Conservation (phyloP, 345 rosid species). For the Camelina laxa region DNA sequence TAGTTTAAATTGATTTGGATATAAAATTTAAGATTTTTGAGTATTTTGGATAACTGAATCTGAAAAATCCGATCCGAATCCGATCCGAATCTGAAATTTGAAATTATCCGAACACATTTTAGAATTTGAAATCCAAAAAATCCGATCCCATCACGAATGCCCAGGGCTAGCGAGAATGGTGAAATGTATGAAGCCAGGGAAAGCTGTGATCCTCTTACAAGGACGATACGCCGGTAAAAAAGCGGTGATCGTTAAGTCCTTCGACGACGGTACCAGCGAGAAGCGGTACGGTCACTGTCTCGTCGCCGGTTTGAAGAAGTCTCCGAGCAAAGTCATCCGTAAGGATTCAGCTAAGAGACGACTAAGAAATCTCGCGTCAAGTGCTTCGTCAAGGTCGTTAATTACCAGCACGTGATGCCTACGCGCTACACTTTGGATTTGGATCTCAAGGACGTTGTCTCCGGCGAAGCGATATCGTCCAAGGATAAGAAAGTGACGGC, state of each 20-base stretch:
- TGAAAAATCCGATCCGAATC: too few relatives aligned
- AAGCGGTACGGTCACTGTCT: constrained; percentile 53
- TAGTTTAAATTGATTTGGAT: too few relatives aligned
- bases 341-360: too few relatives aligned
- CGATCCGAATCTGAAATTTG: too few relatives aligned
- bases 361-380: constrained; percentile 53
- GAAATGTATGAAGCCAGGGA: constrained; percentile 49
- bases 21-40: too few relatives aligned
- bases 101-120: too few relatives aligned
- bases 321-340: constrained; percentile 50
- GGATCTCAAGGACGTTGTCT: constrained; percentile 50
- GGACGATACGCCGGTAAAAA: constrained; percentile 54
- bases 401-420: constrained; percentile 57
- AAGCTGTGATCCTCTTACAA: constrained; percentile 54
- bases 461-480: constrained; percentile 30
- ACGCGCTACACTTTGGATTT: constrained; percentile 57
- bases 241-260: constrained; percentile 49
- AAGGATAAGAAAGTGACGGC: constrained; percentile 55
- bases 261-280: constrained; percentile 50
- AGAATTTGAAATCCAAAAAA: too few relatives aligned
- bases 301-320: constrained; percentile 55
- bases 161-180: constrained; percentile 50
- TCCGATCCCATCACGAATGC: too few relatives aligned
- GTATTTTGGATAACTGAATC: too few relatives aligned
- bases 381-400: constrained; percentile 50